These are phyloP conservation scores for Strobilomyces echinocephalus DNA, from an alignment of 768 basidiomycete genomes.

Conservation along the genomic window DNA sequence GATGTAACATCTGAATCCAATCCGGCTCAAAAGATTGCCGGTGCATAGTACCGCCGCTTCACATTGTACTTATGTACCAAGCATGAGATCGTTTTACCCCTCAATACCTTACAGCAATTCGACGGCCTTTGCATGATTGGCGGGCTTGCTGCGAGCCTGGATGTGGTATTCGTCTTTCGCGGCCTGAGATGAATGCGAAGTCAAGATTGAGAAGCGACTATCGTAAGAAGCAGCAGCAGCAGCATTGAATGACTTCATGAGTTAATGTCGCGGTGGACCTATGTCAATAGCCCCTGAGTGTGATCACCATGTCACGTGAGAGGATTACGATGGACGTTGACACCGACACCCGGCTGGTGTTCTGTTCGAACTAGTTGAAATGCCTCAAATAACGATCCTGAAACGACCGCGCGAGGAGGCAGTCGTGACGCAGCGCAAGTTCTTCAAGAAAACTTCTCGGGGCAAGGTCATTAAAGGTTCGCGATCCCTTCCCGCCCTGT, in stretches of 20 bases:
- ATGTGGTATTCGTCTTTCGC: slow-evolving; percentile 28
- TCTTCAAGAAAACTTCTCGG: slow-evolving; percentile 91
- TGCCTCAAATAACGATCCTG: slow-evolving; percentile 64
- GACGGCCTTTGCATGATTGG: slow-evolving; percentile 20
- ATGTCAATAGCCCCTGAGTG: no score
- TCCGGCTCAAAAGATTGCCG: no score
- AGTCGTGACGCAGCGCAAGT: slow-evolving; percentile 78
- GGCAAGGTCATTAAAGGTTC: slow-evolving; percentile 93
- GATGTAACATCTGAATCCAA: no score
- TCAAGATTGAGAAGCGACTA: background rate
- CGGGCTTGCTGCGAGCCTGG: slow-evolving; percentile 16
- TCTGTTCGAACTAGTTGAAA: slow-evolving; percentile 11
- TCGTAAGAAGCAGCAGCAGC: slow-evolving; percentile 29
- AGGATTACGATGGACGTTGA: background rate
- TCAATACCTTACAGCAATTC: slow-evolving; percentile 21
- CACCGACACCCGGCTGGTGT: background rate
- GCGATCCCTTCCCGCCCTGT: slow-evolving; percentile 3
- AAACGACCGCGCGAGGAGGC: slow-evolving; percentile 71
- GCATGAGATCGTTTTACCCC: background rate
- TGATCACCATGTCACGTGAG: no score
- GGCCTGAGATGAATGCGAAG: slow-evolving; percentile 16
- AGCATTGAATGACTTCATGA: slow-evolving; percentile 26
- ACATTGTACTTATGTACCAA: no score
- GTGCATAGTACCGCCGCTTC: no score
- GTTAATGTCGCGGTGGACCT: slow-evolving; percentile 18